phyloP scores from a whole-genome alignment of 805 yeast species.

The Cyberlindnera maclurae region DNA sequence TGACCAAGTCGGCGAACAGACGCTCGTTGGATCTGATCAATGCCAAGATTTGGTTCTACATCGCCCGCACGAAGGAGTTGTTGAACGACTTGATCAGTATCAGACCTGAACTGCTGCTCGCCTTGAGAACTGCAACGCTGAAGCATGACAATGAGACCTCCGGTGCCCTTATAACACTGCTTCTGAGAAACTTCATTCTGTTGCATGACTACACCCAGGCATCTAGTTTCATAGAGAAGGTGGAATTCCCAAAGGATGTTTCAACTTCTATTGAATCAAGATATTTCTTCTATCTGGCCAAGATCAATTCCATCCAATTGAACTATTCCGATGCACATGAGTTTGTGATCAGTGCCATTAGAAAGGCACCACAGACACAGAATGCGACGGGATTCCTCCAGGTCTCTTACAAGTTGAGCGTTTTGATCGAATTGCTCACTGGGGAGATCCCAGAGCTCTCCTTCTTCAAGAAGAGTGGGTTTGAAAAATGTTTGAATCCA shows the following conservation, averaged over 20 bases:
- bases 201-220: conserved; percentile 84
- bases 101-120: conserved; percentile 63
- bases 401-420: conserved; percentile 80
- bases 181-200: conserved; percentile 72
- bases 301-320: conserved; percentile 83
- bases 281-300: conserved; percentile 86
- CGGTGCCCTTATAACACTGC: conserved; percentile 78
- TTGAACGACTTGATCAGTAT: conserved; percentile 43
- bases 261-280: conserved; percentile 87
- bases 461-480: conserved; percentile 58
- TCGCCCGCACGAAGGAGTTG: conserved; percentile 70
- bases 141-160: conserved; percentile 91
- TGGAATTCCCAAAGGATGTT: conserved; percentile 80
- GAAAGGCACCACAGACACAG: conserved; percentile 91
- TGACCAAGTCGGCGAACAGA: conserved; percentile 58
- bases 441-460: conserved; percentile 94
- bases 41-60: conserved; percentile 92
- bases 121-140: conserved; percentile 80
- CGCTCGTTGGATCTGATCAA: conserved; percentile 79
- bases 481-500: conserved; percentile 62
- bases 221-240: conserved; percentile 79
- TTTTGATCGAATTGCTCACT: conserved; percentile 84
- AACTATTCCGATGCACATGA: conserved; percentile 89
- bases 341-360: conserved; percentile 85
- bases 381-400: conserved; percentile 84